Conservation (phyloP, 2,329 filamentous ascomycete species). For the Venturia carpophila region DNA sequence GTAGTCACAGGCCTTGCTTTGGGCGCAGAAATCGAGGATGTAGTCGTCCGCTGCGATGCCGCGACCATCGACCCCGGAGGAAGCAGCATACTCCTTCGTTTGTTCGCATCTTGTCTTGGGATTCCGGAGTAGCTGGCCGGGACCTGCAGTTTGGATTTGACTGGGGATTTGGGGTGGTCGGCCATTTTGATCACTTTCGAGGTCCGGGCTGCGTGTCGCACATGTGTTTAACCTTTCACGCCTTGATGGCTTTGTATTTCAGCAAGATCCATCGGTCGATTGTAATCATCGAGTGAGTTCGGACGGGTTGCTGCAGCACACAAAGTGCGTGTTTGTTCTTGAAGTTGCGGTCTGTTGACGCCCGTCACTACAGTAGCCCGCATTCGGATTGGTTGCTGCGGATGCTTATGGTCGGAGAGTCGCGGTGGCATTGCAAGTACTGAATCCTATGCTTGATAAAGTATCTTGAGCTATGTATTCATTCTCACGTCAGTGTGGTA, state of each 20-base stretch:
- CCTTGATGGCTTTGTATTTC: not conserved
- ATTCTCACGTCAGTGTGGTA: not conserved
- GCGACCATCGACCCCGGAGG: conserved; percentile 13
- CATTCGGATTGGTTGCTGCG: not conserved
- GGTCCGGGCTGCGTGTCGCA: not conserved
- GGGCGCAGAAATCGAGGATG: not conserved
- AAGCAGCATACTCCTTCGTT: conserved; percentile 15
- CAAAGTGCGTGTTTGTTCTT: not conserved
- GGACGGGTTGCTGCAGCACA: not conserved
- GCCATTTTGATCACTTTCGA: conserved; percentile 2
- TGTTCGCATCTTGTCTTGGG: conserved; percentile 14
- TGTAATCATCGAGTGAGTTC: not conserved
- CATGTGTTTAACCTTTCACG: not conserved
- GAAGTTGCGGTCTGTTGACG: not conserved
- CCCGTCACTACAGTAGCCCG: not conserved
- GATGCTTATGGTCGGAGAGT: no score
- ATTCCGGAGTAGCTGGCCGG: conserved; percentile 4
- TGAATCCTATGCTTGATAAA: no score
- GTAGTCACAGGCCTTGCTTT: conserved; percentile 13
- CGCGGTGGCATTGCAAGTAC: no score
- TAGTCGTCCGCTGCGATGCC: not conserved
- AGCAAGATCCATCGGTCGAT: not conserved
- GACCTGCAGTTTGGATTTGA: conserved; percentile 3
- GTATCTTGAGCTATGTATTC: not conserved
- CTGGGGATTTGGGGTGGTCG: not conserved